phyloP scores from a whole-genome alignment of 2,329 filamentous ascomycete species.

The Pseudogymnoascus sp. region DNA sequence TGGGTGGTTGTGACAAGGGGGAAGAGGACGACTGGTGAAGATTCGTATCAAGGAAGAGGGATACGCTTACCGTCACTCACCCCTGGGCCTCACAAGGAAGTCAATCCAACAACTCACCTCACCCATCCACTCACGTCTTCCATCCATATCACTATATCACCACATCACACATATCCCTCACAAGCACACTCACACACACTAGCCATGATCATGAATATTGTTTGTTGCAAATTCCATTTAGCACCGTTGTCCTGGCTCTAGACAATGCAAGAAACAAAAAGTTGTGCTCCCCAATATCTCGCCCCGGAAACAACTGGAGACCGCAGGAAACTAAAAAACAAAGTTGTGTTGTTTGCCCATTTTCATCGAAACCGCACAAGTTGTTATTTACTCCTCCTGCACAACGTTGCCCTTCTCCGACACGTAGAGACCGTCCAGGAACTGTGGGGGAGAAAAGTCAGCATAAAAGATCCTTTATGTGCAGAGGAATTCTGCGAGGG shows the following conservation, averaged over 20 bases:
- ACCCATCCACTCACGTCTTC: background rate
- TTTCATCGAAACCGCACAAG: too few relatives aligned
- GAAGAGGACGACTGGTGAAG: background rate
- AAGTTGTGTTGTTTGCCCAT: background rate
- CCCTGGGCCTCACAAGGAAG: background rate
- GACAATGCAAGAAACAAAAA: background rate
- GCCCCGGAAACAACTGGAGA: background rate
- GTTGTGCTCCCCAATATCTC: background rate
- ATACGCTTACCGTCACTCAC: background rate
- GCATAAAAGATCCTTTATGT: background rate
- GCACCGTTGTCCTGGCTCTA: background rate
- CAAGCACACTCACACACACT: background rate
- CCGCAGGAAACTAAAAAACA: background rate
- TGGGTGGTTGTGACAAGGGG: background rate
- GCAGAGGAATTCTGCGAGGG: background rate
- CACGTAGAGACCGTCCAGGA: slow-evolving; percentile 99
- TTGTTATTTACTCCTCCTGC: slow-evolving; percentile 39
- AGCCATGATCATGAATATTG: background rate
- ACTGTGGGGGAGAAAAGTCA: slow-evolving; percentile 43
- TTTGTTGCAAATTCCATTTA: slow-evolving; percentile 1
- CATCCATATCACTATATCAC: background rate
- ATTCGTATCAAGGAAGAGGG: background rate
- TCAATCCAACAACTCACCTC: background rate
- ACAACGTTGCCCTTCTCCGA: slow-evolving; percentile 96
- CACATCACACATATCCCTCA: background rate